These are phyloP conservation scores for Blastobotrys aristatus DNA, from an alignment of 1,139 yeast species.

Conservation along the genomic window DNA sequence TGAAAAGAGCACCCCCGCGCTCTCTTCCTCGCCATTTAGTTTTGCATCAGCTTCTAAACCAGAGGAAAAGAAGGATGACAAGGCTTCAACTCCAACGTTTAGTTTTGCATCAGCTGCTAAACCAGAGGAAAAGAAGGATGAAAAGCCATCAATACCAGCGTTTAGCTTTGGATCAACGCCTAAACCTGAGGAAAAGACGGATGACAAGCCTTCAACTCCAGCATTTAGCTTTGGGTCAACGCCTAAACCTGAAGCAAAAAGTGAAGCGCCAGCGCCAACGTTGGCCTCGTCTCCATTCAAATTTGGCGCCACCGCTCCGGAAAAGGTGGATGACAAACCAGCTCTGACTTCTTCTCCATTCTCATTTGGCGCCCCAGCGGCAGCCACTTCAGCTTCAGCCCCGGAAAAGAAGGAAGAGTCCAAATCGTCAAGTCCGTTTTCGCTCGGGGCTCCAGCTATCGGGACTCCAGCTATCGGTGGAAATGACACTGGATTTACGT, in stretches of 20 bases:
- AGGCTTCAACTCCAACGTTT: no score
- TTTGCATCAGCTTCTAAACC: neutral
- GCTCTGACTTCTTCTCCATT: conserved; percentile 7
- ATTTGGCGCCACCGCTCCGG: neutral
- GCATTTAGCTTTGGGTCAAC: neutral
- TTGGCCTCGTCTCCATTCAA: neutral
- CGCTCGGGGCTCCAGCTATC: neutral
- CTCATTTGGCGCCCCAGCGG: conserved; percentile 17
- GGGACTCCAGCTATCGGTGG: no score
- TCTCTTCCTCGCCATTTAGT: neutral
- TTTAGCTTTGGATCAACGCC: neutral
- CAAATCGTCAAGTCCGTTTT: neutral
- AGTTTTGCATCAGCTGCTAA: no score
- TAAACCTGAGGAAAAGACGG: no score
- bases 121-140: neutral
- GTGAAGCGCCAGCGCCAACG: neutral
- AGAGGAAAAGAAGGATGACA: neutral
- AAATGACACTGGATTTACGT: neutral
- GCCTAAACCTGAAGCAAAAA: neutral
- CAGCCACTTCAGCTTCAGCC: conserved; percentile 12
- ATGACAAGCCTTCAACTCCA: neutral
- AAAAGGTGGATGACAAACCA: conserved; percentile 22
- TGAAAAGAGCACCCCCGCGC: no score
- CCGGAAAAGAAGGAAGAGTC: neutral
- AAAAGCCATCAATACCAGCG: neutral